These are phyloP conservation scores for Sporothrix globosa DNA, from an alignment of 2,329 filamentous ascomycete species.

Conservation along the genomic window DNA sequence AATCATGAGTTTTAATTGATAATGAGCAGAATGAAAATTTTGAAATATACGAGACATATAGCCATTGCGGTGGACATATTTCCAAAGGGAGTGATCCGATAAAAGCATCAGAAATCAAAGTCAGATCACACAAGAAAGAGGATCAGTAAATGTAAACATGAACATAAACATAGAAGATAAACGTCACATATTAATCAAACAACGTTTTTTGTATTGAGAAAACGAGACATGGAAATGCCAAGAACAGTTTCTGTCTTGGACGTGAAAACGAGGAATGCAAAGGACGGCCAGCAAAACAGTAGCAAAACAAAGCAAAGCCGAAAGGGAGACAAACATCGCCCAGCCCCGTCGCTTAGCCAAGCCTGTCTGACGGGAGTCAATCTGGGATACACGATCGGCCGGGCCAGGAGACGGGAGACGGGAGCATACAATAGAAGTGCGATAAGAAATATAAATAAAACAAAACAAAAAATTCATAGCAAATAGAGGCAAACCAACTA, in stretches of 20 bases:
- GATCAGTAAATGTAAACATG: too few relatives aligned
- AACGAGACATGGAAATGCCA: not conserved
- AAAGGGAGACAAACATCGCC: constrained; percentile 10
- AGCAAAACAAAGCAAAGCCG: not conserved
- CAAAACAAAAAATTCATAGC: not conserved
- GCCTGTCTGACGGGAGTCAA: constrained; percentile 15
- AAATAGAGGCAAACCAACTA: not conserved
- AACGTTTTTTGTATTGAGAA: not conserved
- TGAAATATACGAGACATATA: too few relatives aligned
- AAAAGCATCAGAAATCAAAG: too few relatives aligned
- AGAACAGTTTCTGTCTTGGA: not conserved
- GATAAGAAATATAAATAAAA: not conserved
- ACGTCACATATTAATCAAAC: not conserved
- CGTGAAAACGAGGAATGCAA: not conserved
- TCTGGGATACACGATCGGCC: constrained; percentile 22
- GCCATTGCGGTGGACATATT: too few relatives aligned
- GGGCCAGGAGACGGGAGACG: not conserved
- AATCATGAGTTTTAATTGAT: too few relatives aligned
- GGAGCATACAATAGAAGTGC: not conserved
- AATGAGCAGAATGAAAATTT: too few relatives aligned
- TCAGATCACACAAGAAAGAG: too few relatives aligned
- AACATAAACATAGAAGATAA: not conserved
- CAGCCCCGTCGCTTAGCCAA: constrained; percentile 3
- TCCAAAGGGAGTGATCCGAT: too few relatives aligned
- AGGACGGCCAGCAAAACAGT: constrained; percentile 10